These are phyloP conservation scores for Kodamaea arcana DNA, from an alignment of 1,139 yeast species.

Conservation along the genomic window DNA sequence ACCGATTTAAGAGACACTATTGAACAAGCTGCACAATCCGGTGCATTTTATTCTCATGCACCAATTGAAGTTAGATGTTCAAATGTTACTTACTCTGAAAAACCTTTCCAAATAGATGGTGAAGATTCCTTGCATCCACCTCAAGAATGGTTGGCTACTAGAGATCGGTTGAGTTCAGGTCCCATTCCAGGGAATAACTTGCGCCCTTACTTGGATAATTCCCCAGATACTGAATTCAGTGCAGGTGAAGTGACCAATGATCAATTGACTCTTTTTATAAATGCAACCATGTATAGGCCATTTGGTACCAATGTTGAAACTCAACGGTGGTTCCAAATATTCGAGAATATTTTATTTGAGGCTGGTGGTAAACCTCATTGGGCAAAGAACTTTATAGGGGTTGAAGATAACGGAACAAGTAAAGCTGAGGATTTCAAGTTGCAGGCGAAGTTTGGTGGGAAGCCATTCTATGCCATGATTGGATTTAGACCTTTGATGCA, in stretches of 20 bases:
- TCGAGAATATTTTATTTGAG: conserved; percentile 70
- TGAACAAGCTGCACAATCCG: conserved; percentile 52
- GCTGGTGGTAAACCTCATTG: conserved; percentile 96
- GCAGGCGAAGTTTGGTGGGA: conserved; percentile 41
- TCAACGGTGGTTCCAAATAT: conserved; percentile 76
- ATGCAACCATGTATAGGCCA: conserved; percentile 96
- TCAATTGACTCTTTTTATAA: conserved; percentile 79
- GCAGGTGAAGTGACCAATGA: conserved; percentile 58
- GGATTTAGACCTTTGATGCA: conserved; percentile 69
- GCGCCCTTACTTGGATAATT: conserved; percentile 76
- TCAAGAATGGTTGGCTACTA: conserved; percentile 35
- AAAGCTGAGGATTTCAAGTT: conserved; percentile 35
- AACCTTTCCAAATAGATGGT: conserved; percentile 41
- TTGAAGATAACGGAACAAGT: conserved; percentile 30
- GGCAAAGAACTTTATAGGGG: conserved; percentile 96
- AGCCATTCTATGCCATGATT: conserved; percentile 68
- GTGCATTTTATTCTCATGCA: conserved; percentile 81
- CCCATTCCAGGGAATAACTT: conserved; percentile 81
- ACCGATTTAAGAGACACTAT: conserved; percentile 61
- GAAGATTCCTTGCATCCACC: conserved; percentile 43
- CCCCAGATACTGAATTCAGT: conserved; percentile 61
- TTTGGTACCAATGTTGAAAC: conserved; percentile 72
- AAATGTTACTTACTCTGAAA: conserved; percentile 60
- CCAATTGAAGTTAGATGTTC: conserved; percentile 95
- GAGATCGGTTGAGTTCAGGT: conserved; percentile 48